Evolutionary conservation across 352 stramenopile species (phyloP).

Genomic region (Phytopythium mirpurense): DNA sequence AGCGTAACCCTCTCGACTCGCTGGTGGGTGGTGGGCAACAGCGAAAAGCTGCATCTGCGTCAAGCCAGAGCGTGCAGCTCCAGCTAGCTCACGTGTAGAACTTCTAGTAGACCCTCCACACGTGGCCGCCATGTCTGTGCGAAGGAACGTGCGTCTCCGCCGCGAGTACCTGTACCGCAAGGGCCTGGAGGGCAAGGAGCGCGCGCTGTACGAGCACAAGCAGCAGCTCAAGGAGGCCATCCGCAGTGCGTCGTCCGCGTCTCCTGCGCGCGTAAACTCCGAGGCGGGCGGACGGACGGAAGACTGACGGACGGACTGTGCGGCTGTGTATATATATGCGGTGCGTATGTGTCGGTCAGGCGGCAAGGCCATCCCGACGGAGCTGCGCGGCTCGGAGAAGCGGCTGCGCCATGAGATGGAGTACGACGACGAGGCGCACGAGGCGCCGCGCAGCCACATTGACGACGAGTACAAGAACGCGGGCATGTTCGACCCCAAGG

Average conservation of each 20-base stretch:
- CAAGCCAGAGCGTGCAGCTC: too few species aligned
- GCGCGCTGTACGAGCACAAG: constrained; percentile 97
- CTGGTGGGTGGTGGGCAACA: neutral
- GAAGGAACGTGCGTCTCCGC: constrained; percentile 95
- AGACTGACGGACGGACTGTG: neutral
- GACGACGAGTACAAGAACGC: constrained; percentile 99
- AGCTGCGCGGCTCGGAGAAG: constrained; percentile 93
- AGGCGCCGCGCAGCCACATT: constrained; percentile 89
- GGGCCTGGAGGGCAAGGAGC: constrained; percentile 94
- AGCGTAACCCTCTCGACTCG: neutral
- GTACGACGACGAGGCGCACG: constrained; percentile 87
- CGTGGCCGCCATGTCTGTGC: constrained; percentile 86
- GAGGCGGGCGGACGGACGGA: too few species aligned
- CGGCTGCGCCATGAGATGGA: constrained; percentile 91
- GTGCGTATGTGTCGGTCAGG: constrained; percentile 10
- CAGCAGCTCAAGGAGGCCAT: constrained; percentile 93
- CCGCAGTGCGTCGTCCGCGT: constrained; percentile 37
- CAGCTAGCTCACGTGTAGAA: too few species aligned
- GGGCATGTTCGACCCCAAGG: constrained; percentile 95
- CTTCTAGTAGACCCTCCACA: too few species aligned
- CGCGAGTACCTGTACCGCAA: constrained; percentile 99
- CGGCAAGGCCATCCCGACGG: constrained; percentile 97
- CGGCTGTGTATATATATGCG: neutral
- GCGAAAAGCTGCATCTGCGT: too few species aligned
- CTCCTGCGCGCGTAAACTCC: too few species aligned